A percentile compares a stretch with the other conserved stretches of the same genome.
Evolutionary conservation across 805 yeast genomes (phyloP).

Genomic region (Metschnikowia gelsemii): DNA sequence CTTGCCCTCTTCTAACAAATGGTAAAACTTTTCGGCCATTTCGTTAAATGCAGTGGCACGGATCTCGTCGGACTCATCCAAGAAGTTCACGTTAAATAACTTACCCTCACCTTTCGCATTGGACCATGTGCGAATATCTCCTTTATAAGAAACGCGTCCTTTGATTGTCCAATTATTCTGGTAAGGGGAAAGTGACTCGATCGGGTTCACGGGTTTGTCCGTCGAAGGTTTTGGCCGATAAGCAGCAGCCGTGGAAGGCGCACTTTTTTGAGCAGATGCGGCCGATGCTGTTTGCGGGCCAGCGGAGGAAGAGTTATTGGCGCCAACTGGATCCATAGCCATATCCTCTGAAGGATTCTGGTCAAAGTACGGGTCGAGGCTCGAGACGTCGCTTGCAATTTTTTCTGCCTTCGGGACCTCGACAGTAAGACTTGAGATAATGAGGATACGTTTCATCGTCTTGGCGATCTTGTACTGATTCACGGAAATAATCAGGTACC

Average conservation of each 20-base stretch:
- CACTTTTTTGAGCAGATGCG: background rate
- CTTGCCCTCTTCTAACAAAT: constrained; percentile 79
- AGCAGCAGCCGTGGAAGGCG: constrained; percentile 14
- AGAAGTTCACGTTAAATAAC: constrained; percentile 79
- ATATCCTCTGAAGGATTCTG: constrained; percentile 57
- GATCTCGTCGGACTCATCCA: constrained; percentile 95
- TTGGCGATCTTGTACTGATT: constrained; percentile 46
- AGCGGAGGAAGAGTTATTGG: background rate
- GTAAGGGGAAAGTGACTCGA: constrained; percentile 88
- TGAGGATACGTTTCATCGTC: constrained; percentile 47
- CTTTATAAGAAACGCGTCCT: constrained; percentile 85
- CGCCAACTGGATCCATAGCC: constrained; percentile 18
- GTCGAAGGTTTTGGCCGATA: constrained; percentile 8
- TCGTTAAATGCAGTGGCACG: constrained; percentile 94
- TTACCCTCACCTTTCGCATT: constrained; percentile 87
- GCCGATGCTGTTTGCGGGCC: background rate
- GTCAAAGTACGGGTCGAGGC: constrained; percentile 57
- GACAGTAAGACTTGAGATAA: constrained; percentile 48
- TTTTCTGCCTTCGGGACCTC: constrained; percentile 38
- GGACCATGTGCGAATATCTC: constrained; percentile 85
- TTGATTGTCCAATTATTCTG: constrained; percentile 89
- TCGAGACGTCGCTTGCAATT: constrained; percentile 35
- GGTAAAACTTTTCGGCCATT: constrained; percentile 74
- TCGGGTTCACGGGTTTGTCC: constrained; percentile 51
- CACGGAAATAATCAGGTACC: constrained; percentile 42